phyloP scores from a whole-genome alignment of 2,329 filamentous ascomycete genomes.

The Neocatenulostroma microsporum region DNA sequence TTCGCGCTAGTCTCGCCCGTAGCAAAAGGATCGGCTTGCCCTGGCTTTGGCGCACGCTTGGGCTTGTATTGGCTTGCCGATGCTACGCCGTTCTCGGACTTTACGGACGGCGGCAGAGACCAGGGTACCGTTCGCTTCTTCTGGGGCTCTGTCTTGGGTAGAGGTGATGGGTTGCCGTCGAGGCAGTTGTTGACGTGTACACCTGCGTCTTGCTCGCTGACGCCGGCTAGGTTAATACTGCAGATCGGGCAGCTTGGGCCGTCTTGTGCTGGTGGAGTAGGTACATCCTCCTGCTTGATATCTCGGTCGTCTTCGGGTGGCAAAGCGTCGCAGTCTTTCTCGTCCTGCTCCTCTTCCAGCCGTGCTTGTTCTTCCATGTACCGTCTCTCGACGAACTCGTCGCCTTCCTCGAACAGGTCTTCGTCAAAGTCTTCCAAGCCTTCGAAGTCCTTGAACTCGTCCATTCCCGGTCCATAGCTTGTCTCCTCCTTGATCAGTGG shows the following conservation, averaged over 20 bases:
- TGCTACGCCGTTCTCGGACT: conserved; percentile 13
- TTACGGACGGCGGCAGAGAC: conserved; percentile 10
- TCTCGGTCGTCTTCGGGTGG: conserved; percentile 14
- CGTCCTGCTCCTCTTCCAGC: conserved; percentile 46
- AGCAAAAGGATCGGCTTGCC: conserved; percentile 70
- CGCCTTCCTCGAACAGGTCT: conserved; percentile 48
- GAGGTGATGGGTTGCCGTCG: conserved; percentile 65
- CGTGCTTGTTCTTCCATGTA: conserved; percentile 66
- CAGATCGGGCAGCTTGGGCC: conserved; percentile 67
- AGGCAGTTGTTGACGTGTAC: conserved; percentile 89
- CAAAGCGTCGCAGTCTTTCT: conserved; percentile 29
- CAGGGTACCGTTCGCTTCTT: no score
- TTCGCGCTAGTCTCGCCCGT: conserved; percentile 36
- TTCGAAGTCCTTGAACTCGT: conserved; percentile 46
- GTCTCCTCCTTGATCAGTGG: conserved; percentile 42
- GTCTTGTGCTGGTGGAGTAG: conserved; percentile 8
- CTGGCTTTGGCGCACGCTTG: conserved; percentile 62
- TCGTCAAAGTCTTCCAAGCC: conserved; percentile 54
- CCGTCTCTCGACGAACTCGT: conserved; percentile 46
- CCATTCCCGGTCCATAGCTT: conserved; percentile 39
- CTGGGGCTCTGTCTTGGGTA: no score
- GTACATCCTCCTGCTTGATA: conserved; percentile 3
- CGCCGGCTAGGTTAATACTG: conserved; percentile 52
- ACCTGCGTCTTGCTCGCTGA: conserved; percentile 56
- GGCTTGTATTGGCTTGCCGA: conserved; percentile 56